These are phyloP conservation scores for Colletotrichum theobromicola DNA, from an alignment of 2,329 filamentous ascomycete genomes.

Conservation along the genomic window DNA sequence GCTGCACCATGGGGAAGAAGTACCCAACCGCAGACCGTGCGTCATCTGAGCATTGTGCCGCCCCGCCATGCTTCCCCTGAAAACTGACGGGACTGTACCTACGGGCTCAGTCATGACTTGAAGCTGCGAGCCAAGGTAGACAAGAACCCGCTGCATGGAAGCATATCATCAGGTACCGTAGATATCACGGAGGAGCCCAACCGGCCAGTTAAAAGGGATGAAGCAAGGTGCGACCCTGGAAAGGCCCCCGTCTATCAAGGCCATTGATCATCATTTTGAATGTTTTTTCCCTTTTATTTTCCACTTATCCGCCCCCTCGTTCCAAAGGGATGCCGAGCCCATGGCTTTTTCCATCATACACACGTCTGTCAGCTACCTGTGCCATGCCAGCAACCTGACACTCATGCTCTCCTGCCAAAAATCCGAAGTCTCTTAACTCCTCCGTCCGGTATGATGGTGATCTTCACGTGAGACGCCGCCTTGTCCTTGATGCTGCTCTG, in stretches of 20 bases:
- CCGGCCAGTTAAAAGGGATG: neutral
- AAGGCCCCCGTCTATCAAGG: neutral
- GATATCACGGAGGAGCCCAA: neutral
- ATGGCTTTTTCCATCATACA: neutral
- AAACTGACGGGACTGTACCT: neutral
- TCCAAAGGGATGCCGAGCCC: neutral
- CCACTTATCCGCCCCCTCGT: neutral
- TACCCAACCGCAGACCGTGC: neutral
- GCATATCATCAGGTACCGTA: too few relatives aligned
- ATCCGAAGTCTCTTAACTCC: conserved; percentile 88
- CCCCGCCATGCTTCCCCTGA: neutral
- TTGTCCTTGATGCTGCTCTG: conserved; percentile 58
- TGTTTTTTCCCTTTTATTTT: neutral
- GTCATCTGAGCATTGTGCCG: neutral
- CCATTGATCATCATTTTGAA: neutral
- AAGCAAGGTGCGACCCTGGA: neutral
- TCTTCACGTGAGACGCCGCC: conserved; percentile 81
- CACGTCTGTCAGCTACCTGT: neutral
- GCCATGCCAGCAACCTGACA: neutral
- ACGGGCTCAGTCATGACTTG: too few relatives aligned
- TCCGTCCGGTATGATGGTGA: conserved; percentile 92
- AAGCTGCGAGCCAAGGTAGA: neutral
- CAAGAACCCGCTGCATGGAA: neutral
- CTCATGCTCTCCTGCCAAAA: conserved; percentile 63
- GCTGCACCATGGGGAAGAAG: neutral